Evolutionary conservation across 2,329 filamentous ascomycete genomes (phyloP).

Genomic region (Claviceps monticola): DNA sequence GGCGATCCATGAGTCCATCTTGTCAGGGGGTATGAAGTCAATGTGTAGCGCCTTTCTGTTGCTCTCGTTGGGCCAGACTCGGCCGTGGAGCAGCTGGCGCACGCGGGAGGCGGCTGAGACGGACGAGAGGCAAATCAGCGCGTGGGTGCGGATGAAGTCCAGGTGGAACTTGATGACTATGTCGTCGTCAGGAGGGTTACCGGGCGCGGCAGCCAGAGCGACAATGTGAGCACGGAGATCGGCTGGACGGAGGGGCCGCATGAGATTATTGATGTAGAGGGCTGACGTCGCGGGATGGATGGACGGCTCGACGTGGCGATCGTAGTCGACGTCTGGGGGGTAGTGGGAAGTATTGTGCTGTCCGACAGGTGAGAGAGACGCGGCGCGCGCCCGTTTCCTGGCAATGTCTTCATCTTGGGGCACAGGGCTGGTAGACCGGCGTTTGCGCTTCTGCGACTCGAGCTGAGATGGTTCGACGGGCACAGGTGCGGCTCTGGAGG

Average conservation of each 20-base stretch:
- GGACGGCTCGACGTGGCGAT: constrained; percentile 35
- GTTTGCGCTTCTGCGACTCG: constrained; percentile 52
- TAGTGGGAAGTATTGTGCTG: background rate
- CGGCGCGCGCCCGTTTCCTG: constrained; percentile 39
- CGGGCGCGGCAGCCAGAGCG: constrained; percentile 48
- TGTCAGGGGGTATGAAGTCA: constrained; percentile 74
- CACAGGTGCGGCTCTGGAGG: background rate
- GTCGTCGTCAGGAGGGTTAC: constrained; percentile 35
- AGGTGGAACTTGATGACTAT: constrained; percentile 57
- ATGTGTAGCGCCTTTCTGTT: constrained; percentile 74
- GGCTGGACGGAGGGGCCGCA: constrained; percentile 65
- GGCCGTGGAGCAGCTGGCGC: constrained; percentile 60
- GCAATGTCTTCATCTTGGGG: constrained; percentile 36
- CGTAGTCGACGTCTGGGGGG: constrained; percentile 18
- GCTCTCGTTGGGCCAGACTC: constrained; percentile 76
- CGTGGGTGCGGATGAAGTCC: constrained; percentile 77
- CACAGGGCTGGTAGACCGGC: constrained; percentile 48
- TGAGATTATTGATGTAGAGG: constrained; percentile 81
- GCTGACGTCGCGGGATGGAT: constrained; percentile 60
- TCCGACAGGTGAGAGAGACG: background rate
- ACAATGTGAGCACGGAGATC: constrained; percentile 56
- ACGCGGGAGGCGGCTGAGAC: constrained; percentile 61
- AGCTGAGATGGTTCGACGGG: constrained; percentile 4
- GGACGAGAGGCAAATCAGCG: constrained; percentile 60
- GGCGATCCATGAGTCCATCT: constrained; percentile 60